Evolutionary conservation across 2,329 filamentous ascomycete genomes (phyloP).

Genomic region (Pseudogymnoascus sp.): DNA sequence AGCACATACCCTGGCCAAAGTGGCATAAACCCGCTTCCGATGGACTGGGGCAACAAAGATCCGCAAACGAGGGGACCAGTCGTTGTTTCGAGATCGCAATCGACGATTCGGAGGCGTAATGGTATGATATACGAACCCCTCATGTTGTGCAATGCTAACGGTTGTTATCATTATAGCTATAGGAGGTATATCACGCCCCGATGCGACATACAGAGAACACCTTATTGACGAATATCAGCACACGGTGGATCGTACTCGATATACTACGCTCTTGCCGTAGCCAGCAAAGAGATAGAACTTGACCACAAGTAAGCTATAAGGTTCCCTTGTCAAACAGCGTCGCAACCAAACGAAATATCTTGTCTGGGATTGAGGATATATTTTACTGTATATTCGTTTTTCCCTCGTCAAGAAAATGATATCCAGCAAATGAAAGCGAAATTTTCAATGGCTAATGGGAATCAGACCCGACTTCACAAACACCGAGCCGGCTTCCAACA

Average conservation of each 20-base stretch:
- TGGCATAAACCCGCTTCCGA: constrained; percentile 81
- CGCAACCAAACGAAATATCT: not conserved
- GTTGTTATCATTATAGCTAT: constrained; percentile 36
- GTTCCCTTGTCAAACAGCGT: not conserved
- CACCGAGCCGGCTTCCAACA: constrained; percentile 82
- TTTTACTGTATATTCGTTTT: constrained; percentile 9
- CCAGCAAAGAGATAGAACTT: constrained; percentile 76
- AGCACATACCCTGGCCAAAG: constrained; percentile 88
- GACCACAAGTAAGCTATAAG: constrained; percentile 55
- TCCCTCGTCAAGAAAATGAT: not conserved
- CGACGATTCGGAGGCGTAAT: constrained; percentile 73
- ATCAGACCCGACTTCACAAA: constrained; percentile 64
- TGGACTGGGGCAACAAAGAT: constrained; percentile 80
- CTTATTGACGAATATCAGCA: constrained; percentile 49
- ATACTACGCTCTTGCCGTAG: constrained; percentile 88
- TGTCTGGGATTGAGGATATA: not conserved
- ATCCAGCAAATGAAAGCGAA: not conserved
- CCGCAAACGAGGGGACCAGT: constrained; percentile 73
- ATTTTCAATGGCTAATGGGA: not conserved
- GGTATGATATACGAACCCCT: constrained; percentile 41
- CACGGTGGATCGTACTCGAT: constrained; percentile 92
- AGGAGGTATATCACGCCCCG: constrained; percentile 40
- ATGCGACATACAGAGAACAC: constrained; percentile 9
- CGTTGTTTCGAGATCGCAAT: constrained; percentile 68
- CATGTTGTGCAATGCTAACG: constrained; percentile 21